A percentile compares a stretch with the other conserved stretches of the same genome.
Conservation (phyloP, 495 filamentous ascomycete species). For the Hypoxylon crocopeplum region DNA sequence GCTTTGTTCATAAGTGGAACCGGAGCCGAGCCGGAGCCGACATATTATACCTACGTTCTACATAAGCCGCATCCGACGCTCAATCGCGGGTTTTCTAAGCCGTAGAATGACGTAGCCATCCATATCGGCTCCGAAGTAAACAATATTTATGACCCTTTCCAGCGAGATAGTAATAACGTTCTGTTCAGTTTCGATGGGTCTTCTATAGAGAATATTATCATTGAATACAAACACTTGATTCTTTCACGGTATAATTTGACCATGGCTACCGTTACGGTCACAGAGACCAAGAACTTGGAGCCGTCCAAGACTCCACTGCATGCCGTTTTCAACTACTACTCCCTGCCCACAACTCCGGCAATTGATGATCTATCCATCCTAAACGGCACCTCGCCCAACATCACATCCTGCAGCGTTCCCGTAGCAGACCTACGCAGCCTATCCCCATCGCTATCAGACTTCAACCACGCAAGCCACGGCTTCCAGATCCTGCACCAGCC, state of each 20-base stretch:
- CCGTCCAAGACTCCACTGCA: neutral
- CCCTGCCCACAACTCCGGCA: neutral
- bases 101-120: no score
- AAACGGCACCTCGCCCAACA: neutral
- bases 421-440: neutral
- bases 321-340: conserved; percentile 1
- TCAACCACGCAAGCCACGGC: conserved; percentile 1
- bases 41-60: no score
- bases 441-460: neutral
- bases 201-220: no score
- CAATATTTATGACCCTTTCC: no score
- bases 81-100: no score
- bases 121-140: no score
- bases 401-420: neutral
- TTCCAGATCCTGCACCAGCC: conserved; percentile 7
- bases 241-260: neutral
- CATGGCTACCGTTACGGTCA: neutral
- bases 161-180: no score
- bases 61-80: no score
- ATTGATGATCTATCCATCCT: neutral
- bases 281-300: neutral
- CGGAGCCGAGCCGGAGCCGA: no score
- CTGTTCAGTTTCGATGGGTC: no score
- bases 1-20: neutral
- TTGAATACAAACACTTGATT: neutral